Evolutionary conservation across 2,329 filamentous ascomycete species (phyloP).

Genomic region (Akanthomyces uredinophilus): DNA sequence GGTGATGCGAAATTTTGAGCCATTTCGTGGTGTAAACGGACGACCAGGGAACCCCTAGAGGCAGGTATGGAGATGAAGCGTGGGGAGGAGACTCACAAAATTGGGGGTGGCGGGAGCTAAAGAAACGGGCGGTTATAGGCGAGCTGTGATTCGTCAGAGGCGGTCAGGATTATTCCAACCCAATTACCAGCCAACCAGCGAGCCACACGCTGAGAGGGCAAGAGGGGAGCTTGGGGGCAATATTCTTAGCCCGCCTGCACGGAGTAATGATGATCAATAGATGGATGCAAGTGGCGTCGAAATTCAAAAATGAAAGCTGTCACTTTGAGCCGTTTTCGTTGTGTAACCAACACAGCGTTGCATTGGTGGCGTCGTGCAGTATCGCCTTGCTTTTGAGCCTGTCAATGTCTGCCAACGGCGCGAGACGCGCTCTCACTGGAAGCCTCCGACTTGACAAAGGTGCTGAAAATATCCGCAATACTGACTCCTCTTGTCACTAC

Average conservation of each 20-base stretch:
- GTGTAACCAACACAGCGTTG: conserved; percentile 2
- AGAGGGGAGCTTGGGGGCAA: neutral
- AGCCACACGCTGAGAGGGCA: neutral
- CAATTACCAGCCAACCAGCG: neutral
- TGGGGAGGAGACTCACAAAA: neutral
- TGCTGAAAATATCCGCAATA: too few relatives aligned
- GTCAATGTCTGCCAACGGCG: neutral
- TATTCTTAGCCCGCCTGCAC: neutral
- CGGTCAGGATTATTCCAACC: neutral
- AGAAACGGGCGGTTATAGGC: conserved; percentile 9
- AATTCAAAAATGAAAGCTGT: neutral
- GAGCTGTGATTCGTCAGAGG: neutral
- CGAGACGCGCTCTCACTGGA: too few relatives aligned
- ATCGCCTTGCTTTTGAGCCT: neutral
- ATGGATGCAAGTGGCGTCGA: neutral
- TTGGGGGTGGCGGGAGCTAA: conserved; percentile 7
- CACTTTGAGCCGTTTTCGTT: neutral
- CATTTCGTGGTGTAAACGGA: neutral
- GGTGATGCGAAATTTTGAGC: neutral
- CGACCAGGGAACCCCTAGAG: neutral
- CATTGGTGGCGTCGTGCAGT: neutral
- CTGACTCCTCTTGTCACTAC: too few relatives aligned
- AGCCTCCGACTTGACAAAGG: too few relatives aligned
- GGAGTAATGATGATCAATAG: neutral
- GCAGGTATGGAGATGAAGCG: neutral